Conservation (phyloP, 73 alveolate species). For the Tetrahymena borealis region DNA sequence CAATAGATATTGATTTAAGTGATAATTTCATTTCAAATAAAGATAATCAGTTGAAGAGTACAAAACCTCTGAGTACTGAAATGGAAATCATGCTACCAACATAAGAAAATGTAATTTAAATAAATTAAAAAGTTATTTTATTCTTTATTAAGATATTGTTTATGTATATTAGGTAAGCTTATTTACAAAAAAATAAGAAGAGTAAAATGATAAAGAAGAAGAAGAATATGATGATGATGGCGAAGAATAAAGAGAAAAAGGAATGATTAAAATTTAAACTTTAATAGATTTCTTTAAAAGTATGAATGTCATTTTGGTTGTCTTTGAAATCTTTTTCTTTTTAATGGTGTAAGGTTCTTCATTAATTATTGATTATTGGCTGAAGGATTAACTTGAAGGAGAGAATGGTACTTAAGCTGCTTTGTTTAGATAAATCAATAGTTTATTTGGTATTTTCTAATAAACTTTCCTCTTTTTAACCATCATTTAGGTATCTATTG, state of each 20-base stretch:
- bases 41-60: too few relatives aligned
- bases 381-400: conserved; percentile 8
- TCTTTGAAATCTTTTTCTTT: not conserved
- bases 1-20: too few relatives aligned
- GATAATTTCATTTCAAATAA: too few relatives aligned
- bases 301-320: conserved; percentile 4
- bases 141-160: too few relatives aligned
- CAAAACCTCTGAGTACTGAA: too few relatives aligned
- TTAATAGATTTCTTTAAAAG: not conserved
- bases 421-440: not conserved
- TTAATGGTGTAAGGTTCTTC: not conserved
- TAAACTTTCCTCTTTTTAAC: not conserved
- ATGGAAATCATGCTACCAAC: too few relatives aligned
- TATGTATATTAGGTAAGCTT: too few relatives aligned
- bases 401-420: not conserved
- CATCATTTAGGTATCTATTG: not conserved
- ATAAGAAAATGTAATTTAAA: too few relatives aligned
- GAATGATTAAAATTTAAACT: conserved; percentile 28
- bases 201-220: conserved; percentile 10
- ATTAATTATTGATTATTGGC: conserved; percentile 28
- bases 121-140: too few relatives aligned
- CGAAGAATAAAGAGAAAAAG: conserved; percentile 46
- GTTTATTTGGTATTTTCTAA: not conserved
- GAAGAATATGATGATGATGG: too few relatives aligned
- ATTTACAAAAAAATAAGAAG: too few relatives aligned